phyloP scores from a whole-genome alignment of 2,329 filamentous ascomycete genomes.

The Arthrinium phaeospermum region DNA sequence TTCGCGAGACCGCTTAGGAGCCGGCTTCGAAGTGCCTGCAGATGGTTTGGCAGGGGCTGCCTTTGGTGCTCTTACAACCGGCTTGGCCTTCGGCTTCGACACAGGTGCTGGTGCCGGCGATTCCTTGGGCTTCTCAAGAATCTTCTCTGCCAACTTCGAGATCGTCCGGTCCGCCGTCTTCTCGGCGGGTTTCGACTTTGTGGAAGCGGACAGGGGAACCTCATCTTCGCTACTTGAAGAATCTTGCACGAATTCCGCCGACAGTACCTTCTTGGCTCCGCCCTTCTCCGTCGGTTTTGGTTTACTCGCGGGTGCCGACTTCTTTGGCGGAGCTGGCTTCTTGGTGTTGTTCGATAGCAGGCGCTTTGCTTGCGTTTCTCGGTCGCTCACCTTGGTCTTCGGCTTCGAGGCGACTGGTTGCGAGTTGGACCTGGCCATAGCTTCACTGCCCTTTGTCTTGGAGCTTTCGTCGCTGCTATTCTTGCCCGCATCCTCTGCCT shows the following conservation, averaged over 20 bases:
- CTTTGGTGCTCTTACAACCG: slow-evolving; percentile 37
- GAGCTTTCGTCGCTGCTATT: slow-evolving; percentile 44
- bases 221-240: slow-evolving; percentile 62
- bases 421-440: slow-evolving; percentile 56
- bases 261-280: slow-evolving; percentile 51
- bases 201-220: slow-evolving; percentile 46
- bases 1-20: slow-evolving; percentile 58
- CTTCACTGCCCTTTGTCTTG: slow-evolving; percentile 47
- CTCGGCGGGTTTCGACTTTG: slow-evolving; percentile 39
- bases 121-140: slow-evolving; percentile 33
- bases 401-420: slow-evolving; percentile 56
- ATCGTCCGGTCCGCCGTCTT: slow-evolving; percentile 28
- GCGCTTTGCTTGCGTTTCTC: slow-evolving; percentile 62
- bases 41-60: slow-evolving; percentile 38
- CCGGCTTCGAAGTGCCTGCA: slow-evolving; percentile 31
- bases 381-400: slow-evolving; percentile 59
- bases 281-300: slow-evolving; percentile 44
- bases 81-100: slow-evolving; percentile 42
- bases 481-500: slow-evolving; percentile 53
- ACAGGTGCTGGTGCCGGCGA: slow-evolving; percentile 28
- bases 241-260: slow-evolving; percentile 62
- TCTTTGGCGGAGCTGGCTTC: slow-evolving; percentile 42
- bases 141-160: slow-evolving; percentile 28
- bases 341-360: slow-evolving; percentile 51
- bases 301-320: slow-evolving; percentile 52